phyloP scores from a whole-genome alignment of 495 filamentous ascomycete species.

The Aspergillus nanangensis region DNA sequence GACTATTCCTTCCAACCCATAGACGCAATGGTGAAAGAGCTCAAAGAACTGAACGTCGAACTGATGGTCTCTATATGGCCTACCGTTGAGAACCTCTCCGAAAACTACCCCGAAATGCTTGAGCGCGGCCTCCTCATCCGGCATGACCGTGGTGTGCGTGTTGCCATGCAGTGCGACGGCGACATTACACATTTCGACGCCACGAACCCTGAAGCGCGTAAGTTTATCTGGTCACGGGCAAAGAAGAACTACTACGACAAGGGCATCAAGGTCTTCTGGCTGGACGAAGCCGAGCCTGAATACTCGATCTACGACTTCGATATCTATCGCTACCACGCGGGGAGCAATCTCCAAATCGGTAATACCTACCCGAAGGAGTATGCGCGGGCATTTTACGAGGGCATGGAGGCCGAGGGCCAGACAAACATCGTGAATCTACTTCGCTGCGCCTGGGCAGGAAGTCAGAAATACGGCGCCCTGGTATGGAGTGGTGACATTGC shows the following conservation, averaged over 20 bases:
- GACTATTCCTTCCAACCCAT: neutral
- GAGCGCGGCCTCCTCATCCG: conserved; percentile 49
- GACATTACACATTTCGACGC: conserved; percentile 52
- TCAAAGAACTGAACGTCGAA: conserved; percentile 46
- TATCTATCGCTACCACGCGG: conserved; percentile 52
- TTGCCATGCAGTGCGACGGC: conserved; percentile 49
- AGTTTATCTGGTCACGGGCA: conserved; percentile 50
- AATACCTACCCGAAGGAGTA: conserved; percentile 55
- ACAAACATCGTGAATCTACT: conserved; percentile 52
- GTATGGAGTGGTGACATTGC: conserved; percentile 59
- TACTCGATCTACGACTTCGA: conserved; percentile 57
- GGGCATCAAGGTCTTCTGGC: conserved; percentile 57
- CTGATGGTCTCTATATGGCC: conserved; percentile 61
- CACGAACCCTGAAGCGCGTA: conserved; percentile 47
- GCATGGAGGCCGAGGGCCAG: conserved; percentile 43
- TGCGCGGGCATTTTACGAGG: conserved; percentile 52
- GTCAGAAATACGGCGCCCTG: conserved; percentile 55
- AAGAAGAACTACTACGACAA: conserved; percentile 52
- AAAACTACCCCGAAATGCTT: conserved; percentile 52
- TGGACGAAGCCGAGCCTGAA: conserved; percentile 59
- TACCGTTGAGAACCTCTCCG: conserved; percentile 46
- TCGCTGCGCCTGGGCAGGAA: conserved; percentile 56
- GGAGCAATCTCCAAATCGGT: conserved; percentile 47
- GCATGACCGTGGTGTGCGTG: conserved; percentile 47
- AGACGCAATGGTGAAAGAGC: conserved; percentile 53